Evolutionary conservation across 1,284 basidiomycete genomes (phyloP).

Genomic region (Tranzscheliella williamsii): DNA sequence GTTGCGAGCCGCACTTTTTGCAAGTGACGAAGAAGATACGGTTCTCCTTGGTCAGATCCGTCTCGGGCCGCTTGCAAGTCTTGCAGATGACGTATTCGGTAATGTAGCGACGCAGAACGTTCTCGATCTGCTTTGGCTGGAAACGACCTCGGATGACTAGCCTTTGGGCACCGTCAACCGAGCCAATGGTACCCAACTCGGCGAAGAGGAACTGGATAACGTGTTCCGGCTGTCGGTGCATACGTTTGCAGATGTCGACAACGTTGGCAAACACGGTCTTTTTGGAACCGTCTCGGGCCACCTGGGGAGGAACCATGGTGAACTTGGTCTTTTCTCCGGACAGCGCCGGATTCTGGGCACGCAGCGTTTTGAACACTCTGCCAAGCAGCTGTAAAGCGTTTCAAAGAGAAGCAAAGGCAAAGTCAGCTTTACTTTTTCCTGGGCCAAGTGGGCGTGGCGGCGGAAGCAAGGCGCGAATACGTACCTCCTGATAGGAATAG

Average conservation of each 20-base stretch:
- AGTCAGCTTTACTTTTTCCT: too few species aligned
- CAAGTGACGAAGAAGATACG: conserved; percentile 99
- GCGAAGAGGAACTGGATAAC: conserved; percentile 97
- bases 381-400: too few species aligned
- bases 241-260: conserved; percentile 94
- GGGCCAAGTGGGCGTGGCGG: too few species aligned
- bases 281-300: conserved; percentile 91
- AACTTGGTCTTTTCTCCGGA: conserved; percentile 78
- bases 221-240: conserved; percentile 99
- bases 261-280: conserved; percentile 96
- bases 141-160: conserved; percentile 97
- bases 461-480: conserved; percentile 43
- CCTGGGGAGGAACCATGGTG: conserved; percentile 94
- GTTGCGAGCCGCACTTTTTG: conserved; percentile 86
- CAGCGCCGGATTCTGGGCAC: conserved; percentile 91
- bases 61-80: conserved; percentile 98
- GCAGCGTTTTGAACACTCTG: conserved; percentile 87
- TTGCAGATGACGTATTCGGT: conserved; percentile 99
- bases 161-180: conserved; percentile 87
- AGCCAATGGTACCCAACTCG: conserved; percentile 97
- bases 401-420: too few species aligned
- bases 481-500: conserved; percentile 92
- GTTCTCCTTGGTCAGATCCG: conserved; percentile 93
- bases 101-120: conserved; percentile 93
- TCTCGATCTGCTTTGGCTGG: conserved; percentile 98